Percentiles rank a stretch among this genome's conserved stretches.
These are phyloP conservation scores for Zopfochytrium polystomum DNA, from an alignment of 371 early-diverging fungal species.

Conservation along the genomic window DNA sequence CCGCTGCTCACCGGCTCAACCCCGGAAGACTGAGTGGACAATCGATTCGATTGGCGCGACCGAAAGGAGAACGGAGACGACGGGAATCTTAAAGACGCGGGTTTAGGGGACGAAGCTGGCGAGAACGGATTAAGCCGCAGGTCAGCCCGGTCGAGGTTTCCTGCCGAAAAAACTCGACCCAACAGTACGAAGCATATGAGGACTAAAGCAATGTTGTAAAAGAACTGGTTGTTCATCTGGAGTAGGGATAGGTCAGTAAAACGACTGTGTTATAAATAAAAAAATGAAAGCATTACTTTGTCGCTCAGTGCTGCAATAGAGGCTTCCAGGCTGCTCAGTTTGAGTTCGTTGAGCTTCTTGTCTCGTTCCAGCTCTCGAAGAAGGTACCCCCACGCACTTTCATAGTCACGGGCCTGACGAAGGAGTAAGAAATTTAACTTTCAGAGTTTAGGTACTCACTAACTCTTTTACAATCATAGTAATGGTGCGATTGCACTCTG, in stretches of 20 bases:
- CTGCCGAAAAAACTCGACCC: no score
- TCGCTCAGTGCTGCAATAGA: constrained; percentile 14
- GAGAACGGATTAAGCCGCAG: no score
- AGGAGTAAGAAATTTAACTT: not conserved
- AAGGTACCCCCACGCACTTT: constrained; percentile 25
- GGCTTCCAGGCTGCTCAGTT: constrained; percentile 17
- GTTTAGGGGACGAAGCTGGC: no score
- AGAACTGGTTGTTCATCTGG: constrained; percentile 19
- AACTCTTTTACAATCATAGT: constrained; percentile 36
- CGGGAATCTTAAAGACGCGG: no score
- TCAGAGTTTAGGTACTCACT: constrained; percentile 19
- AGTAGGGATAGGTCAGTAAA: not conserved
- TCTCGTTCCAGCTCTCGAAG: constrained; percentile 28
- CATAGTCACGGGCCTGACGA: constrained; percentile 29
- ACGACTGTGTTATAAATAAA: not conserved
- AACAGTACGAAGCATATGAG: no score
- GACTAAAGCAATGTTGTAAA: constrained; percentile 20
- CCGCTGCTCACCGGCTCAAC: no score
- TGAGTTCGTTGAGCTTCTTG: constrained; percentile 12
- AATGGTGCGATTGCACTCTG: constrained; percentile 64
- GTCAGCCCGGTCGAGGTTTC: no score
- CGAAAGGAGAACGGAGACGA: no score
- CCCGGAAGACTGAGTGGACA: no score
- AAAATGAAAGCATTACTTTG: constrained; percentile 4
- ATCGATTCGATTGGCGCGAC: no score